Conservation (phyloP, 1,284 basidiomycete genomes). For the Puccinia sorghi region DNA sequence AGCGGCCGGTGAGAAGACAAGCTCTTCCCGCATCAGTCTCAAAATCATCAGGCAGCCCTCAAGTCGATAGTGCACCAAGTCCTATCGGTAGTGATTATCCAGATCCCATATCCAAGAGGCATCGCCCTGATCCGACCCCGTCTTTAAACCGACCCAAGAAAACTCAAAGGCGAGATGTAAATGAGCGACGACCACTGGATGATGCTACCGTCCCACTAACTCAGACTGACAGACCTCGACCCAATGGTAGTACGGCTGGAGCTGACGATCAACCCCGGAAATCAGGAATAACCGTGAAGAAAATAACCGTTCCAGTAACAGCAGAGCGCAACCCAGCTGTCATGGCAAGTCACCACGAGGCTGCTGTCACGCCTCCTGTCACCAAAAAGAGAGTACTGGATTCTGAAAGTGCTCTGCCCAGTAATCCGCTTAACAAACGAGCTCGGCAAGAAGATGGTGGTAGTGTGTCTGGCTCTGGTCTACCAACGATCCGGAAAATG, state of each 20-base stretch:
- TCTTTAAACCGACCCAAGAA: neutral
- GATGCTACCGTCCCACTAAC: neutral
- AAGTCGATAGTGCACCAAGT: neutral
- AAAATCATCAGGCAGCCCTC: neutral
- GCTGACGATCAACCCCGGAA: conserved; percentile 6
- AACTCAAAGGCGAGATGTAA: conserved; percentile 21
- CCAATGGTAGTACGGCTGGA: neutral
- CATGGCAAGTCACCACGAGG: neutral
- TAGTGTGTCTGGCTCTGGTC: neutral
- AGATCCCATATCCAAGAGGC: neutral
- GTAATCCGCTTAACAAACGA: neutral
- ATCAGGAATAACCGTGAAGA: conserved; percentile 10
- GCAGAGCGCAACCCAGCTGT: neutral
- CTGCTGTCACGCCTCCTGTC: neutral
- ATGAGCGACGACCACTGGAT: neutral
- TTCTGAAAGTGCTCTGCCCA: neutral
- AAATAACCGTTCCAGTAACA: neutral
- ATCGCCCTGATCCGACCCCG: neutral
- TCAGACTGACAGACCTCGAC: neutral
- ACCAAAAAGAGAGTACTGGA: neutral
- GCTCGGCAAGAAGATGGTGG: conserved; percentile 3
- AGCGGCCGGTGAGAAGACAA: neutral
- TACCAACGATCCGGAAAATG: conserved; percentile 38
- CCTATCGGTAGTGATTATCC: neutral
- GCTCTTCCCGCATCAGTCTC: neutral